These are phyloP conservation scores for Camellia oleifera DNA, from an alignment of 179 eudicot genomes.

Conservation along the genomic window DNA sequence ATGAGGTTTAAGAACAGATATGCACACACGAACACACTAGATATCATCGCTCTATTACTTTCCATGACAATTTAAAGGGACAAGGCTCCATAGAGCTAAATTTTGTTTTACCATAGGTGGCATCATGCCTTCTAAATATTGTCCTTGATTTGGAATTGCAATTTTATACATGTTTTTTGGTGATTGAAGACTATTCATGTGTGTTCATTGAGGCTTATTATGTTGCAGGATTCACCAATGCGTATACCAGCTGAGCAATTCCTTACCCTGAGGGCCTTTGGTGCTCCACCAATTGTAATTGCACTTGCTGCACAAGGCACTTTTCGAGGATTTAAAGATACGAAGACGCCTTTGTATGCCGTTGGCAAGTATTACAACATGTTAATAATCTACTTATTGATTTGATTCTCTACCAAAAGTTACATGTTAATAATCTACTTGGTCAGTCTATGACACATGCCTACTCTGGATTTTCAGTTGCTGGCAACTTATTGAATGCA, in stretches of 20 bases:
- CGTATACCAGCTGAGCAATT: conserved; percentile 83
- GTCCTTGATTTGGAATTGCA: background rate
- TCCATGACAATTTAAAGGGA: background rate
- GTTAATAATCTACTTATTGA: background rate
- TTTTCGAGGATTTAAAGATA: conserved; percentile 91
- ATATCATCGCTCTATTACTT: background rate
- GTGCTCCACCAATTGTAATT: conserved; percentile 87
- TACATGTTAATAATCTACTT: background rate
- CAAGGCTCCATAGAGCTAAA: background rate
- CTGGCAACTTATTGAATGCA: conserved; percentile 78
- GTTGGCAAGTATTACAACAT: conserved; percentile 61
- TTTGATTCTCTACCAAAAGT: background rate
- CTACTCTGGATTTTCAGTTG: conserved; percentile 43
- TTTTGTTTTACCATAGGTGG: background rate
- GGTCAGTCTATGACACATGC: conserved; percentile 8
- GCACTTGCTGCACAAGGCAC: conserved; percentile 94
- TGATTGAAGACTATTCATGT: background rate
- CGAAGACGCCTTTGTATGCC: conserved; percentile 89
- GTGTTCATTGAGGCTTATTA: background rate
- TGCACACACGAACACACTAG: background rate
- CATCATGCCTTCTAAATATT: conserved; percentile 1
- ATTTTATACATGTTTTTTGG: background rate
- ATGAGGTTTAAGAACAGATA: background rate
- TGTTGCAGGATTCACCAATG: conserved; percentile 83
- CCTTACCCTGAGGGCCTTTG: conserved; percentile 71